phyloP scores from a whole-genome alignment of 495 filamentous ascomycete genomes.

The Bacidia gigantensis region DNA sequence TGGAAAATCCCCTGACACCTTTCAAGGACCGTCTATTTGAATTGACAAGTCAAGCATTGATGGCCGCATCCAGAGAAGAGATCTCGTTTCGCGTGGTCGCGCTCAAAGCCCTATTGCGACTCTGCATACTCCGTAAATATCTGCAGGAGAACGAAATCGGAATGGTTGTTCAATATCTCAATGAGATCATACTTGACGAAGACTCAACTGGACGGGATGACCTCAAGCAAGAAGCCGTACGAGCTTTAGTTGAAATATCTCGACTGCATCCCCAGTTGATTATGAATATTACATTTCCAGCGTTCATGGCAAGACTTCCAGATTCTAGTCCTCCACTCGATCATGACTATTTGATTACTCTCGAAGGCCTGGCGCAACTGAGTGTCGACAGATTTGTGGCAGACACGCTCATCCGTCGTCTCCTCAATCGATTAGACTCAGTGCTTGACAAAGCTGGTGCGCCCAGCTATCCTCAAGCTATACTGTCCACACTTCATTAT shows the following conservation, averaged over 20 bases:
- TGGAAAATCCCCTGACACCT: conserved; percentile 39
- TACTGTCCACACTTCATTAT: conserved; percentile 52
- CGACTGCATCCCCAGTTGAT: conserved; percentile 53
- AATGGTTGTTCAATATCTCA: conserved; percentile 48
- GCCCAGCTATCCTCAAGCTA: conserved; percentile 40
- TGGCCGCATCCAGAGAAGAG: conserved; percentile 48
- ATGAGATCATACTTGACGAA: conserved; percentile 50
- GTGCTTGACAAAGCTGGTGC: conserved; percentile 42
- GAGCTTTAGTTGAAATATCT: conserved; percentile 48
- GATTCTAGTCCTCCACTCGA: conserved; percentile 33
- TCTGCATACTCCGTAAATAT: conserved; percentile 41
- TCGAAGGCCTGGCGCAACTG: conserved; percentile 57
- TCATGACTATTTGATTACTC: conserved; percentile 37
- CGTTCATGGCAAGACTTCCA: conserved; percentile 57
- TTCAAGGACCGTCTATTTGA: conserved; percentile 51
- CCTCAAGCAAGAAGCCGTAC: conserved; percentile 49
- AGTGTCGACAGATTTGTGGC: conserved; percentile 51
- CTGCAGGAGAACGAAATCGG: conserved; percentile 52
- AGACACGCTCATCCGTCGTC: conserved; percentile 51
- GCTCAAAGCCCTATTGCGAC: conserved; percentile 42
- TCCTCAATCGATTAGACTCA: conserved; percentile 51
- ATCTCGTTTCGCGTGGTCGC: conserved; percentile 50
- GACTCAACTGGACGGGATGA: conserved; percentile 42
- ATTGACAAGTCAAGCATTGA: conserved; percentile 45
- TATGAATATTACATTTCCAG: conserved; percentile 57